Conservation (phyloP, 148 eudicot genomes). For the Drosera capensis region DNA sequence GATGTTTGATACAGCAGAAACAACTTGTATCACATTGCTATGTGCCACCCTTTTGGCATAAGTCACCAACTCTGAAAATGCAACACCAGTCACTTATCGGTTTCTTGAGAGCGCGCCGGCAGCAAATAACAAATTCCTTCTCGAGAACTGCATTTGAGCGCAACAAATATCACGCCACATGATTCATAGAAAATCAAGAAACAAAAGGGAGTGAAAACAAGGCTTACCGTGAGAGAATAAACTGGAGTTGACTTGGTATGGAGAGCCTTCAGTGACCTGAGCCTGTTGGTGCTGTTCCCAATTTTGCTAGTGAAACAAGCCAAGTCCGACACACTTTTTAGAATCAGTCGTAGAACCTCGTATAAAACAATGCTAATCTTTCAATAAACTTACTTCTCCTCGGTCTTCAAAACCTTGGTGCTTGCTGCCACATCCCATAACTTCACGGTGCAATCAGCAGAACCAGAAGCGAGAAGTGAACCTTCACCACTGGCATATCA, state of each 20-base stretch:
- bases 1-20: too few species aligned
- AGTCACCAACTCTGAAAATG: too few species aligned
- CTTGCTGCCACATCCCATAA: conserved; percentile 90
- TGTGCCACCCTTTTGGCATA: too few species aligned
- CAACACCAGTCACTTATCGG: conserved; percentile 4
- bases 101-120: conserved; percentile 51
- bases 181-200: not conserved
- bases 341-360: not conserved
- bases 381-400: conserved; percentile 54
- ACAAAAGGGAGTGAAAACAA: not conserved
- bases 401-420: conserved; percentile 39
- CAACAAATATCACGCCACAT: not conserved
- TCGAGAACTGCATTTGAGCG: conserved; percentile 41
- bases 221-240: conserved; percentile 56
- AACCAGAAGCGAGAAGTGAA: conserved; percentile 96
- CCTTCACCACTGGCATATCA: conserved; percentile 70
- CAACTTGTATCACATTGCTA: too few species aligned
- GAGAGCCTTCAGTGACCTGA: conserved; percentile 79
- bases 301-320: conserved; percentile 27
- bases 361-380: not conserved
- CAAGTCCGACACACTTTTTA: not conserved
- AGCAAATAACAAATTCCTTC: conserved; percentile 73
- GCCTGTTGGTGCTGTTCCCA: conserved; percentile 60
- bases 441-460: conserved; percentile 94
- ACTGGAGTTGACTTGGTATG: conserved; percentile 91